phyloP scores from a whole-genome alignment of 371 early-diverging fungal genomes.

The Capillidium heterosporum region DNA sequence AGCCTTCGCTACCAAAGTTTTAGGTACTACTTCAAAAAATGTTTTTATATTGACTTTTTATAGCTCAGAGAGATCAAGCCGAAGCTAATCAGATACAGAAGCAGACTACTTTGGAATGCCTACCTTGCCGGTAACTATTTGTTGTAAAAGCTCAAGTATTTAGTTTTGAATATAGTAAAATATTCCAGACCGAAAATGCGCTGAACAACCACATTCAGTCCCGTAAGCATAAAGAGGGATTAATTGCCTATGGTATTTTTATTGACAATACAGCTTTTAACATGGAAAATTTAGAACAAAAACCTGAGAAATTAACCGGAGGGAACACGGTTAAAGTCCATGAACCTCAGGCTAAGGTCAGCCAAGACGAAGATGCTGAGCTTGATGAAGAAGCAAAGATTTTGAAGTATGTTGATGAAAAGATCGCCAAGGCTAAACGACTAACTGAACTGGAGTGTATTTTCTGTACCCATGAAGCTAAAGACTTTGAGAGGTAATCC shows the following conservation, averaged over 20 bases:
- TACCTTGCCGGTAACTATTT: neutral
- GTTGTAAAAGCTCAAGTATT: neutral
- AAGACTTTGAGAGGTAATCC: conserved; percentile 32
- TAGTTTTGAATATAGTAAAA: conserved; percentile 11
- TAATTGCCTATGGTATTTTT: conserved; percentile 16
- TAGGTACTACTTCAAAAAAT: conserved; percentile 18
- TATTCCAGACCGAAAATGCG: conserved; percentile 35
- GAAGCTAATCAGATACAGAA: neutral
- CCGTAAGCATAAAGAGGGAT: conserved; percentile 79
- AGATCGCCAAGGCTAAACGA: conserved; percentile 40
- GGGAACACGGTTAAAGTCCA: conserved; percentile 18
- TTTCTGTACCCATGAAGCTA: conserved; percentile 51
- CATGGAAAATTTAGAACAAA: neutral
- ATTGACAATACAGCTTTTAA: neutral
- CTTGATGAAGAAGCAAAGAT: conserved; percentile 19
- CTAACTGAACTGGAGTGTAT: conserved; percentile 55
- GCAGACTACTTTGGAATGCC: neutral
- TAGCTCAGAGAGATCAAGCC: conserved; percentile 23
- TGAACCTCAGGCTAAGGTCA: conserved; percentile 20
- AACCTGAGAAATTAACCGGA: neutral
- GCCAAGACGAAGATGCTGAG: conserved; percentile 6
- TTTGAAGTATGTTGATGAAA: conserved; percentile 25
- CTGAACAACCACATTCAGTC: conserved; percentile 72
- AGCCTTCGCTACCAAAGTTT: conserved; percentile 55
- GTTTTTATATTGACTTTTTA: neutral